A percentile compares a stretch with the other conserved stretches of the same genome.
Conservation (phyloP, 2,329 filamentous ascomycete species). For the Fusarium ramigenum region DNA sequence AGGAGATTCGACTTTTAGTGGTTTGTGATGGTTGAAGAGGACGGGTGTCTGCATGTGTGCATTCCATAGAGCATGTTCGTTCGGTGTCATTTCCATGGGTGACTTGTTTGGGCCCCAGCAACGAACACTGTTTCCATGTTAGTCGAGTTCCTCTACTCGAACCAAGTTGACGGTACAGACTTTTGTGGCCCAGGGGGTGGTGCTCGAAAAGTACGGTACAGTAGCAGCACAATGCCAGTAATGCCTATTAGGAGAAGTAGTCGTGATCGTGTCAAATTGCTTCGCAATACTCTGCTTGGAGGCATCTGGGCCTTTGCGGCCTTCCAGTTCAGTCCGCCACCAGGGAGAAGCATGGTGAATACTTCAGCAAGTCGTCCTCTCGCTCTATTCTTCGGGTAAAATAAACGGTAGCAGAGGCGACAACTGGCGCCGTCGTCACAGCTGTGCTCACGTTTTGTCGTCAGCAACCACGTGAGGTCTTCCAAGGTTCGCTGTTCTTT, state of each 20-base stretch:
- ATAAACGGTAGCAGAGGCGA: slow-evolving; percentile 20
- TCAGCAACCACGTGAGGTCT: slow-evolving; percentile 17
- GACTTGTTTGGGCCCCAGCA: slow-evolving; percentile 95
- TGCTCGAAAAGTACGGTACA: slow-evolving; percentile 87
- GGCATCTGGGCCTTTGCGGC: slow-evolving; percentile 82
- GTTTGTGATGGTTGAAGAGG: slow-evolving; percentile 93
- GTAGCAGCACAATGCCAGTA: slow-evolving; percentile 75
- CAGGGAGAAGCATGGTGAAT: slow-evolving; percentile 83
- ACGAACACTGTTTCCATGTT: slow-evolving; percentile 75
- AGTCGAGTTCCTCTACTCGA: slow-evolving; percentile 40
- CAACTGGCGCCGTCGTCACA: slow-evolving; percentile 5
- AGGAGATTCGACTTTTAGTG: slow-evolving; percentile 82
- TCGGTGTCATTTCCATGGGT: slow-evolving; percentile 94
- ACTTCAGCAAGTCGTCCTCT: slow-evolving; percentile 36
- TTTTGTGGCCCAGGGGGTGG: slow-evolving; percentile 90
- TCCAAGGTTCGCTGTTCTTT: not conserved
- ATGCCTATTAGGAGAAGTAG: slow-evolving; percentile 79
- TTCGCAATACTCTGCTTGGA: slow-evolving; percentile 75
- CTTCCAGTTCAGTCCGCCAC: slow-evolving; percentile 92
- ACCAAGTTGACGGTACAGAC: slow-evolving; percentile 57
- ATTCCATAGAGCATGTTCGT: slow-evolving; percentile 91
- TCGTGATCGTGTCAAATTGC: slow-evolving; percentile 78
- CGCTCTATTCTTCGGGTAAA: slow-evolving; percentile 18
- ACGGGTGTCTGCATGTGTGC: slow-evolving; percentile 91
- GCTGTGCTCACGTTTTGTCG: slow-evolving; percentile 8